Percentiles rank a stretch among this genome's conserved stretches.
Conservation (phyloP, 768 basidiomycete species). For the Lactarius deliciosus region DNA sequence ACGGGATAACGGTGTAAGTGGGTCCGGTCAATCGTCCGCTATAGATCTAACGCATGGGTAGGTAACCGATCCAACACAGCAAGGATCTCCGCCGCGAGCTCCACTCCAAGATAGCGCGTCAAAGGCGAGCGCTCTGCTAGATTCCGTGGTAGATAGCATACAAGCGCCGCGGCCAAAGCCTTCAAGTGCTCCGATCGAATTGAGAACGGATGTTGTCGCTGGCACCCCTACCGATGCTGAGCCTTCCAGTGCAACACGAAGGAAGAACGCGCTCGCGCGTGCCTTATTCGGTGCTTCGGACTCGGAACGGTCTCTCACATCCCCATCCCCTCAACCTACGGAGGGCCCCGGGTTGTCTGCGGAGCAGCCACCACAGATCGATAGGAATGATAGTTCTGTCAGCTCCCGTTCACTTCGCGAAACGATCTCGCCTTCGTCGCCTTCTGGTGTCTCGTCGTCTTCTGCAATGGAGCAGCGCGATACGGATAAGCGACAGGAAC, state of each 20-base stretch:
- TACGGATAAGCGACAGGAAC: slow-evolving; percentile 26
- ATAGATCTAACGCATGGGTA: slow-evolving; percentile 32
- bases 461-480: slow-evolving; percentile 8
- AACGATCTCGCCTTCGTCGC: slow-evolving; percentile 37
- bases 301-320: slow-evolving; percentile 35
- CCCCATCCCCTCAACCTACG: slow-evolving; percentile 32
- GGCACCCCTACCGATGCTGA: slow-evolving; percentile 40
- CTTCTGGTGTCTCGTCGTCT: slow-evolving; percentile 5
- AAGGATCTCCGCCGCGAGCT: slow-evolving; percentile 37
- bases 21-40: background rate
- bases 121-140: slow-evolving; percentile 65
- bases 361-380: slow-evolving; percentile 49
- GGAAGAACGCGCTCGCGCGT: slow-evolving; percentile 66
- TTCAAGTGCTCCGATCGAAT: background rate
- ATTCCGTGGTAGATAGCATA: slow-evolving; percentile 60
- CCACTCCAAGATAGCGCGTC: slow-evolving; percentile 48
- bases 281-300: slow-evolving; percentile 64
- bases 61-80: slow-evolving; percentile 62
- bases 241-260: slow-evolving; percentile 48
- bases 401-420: slow-evolving; percentile 47
- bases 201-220: slow-evolving; percentile 30
- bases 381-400: slow-evolving; percentile 43
- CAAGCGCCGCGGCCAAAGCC: slow-evolving; percentile 31
- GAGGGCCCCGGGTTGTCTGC: slow-evolving; percentile 47
- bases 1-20: slow-evolving; percentile 45